Percentiles rank a stretch among this genome's conserved stretches.
These are phyloP conservation scores for Talaromyces funiculosus DNA, from an alignment of 2,329 filamentous ascomycete species.

Conservation along the genomic window DNA sequence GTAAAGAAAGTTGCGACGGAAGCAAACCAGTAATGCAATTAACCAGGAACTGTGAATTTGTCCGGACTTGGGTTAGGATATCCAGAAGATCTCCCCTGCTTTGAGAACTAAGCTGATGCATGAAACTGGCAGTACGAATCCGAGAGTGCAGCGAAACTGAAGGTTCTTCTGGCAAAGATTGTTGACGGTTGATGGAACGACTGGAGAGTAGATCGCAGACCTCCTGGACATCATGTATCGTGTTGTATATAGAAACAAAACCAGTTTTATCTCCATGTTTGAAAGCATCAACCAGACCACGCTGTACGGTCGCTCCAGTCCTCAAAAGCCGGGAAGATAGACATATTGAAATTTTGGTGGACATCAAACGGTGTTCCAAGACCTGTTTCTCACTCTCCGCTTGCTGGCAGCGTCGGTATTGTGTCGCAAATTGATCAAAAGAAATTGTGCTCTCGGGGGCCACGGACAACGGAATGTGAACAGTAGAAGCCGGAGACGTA, in stretches of 20 bases:
- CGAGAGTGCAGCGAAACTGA: constrained; percentile 33
- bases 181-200: constrained; percentile 29
- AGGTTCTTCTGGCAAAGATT: constrained; percentile 28
- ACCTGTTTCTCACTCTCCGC: constrained; percentile 37
- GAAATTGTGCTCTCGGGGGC: constrained; percentile 24
- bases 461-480: constrained; percentile 17
- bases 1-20: constrained; percentile 66
- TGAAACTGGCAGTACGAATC: constrained; percentile 33
- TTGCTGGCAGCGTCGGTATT: constrained; percentile 38
- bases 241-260: constrained; percentile 41
- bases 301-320: constrained; percentile 37
- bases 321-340: constrained; percentile 40
- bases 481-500: constrained; percentile 11
- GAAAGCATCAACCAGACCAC: constrained; percentile 41
- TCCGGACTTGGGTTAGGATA: constrained; percentile 76
- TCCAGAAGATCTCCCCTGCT: constrained; percentile 69
- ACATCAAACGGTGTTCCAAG: constrained; percentile 36
- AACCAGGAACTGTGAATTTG: constrained; percentile 82
- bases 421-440: constrained; percentile 41
- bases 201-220: constrained; percentile 32
- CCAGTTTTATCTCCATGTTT: constrained; percentile 42
- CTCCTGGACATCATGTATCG: constrained; percentile 41
- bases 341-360: constrained; percentile 39
- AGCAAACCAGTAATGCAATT: constrained; percentile 71
- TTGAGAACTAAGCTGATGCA: constrained; percentile 65